Conservation (phyloP, 2,329 filamentous ascomycete species). For the Aureobasidium pullulans region DNA sequence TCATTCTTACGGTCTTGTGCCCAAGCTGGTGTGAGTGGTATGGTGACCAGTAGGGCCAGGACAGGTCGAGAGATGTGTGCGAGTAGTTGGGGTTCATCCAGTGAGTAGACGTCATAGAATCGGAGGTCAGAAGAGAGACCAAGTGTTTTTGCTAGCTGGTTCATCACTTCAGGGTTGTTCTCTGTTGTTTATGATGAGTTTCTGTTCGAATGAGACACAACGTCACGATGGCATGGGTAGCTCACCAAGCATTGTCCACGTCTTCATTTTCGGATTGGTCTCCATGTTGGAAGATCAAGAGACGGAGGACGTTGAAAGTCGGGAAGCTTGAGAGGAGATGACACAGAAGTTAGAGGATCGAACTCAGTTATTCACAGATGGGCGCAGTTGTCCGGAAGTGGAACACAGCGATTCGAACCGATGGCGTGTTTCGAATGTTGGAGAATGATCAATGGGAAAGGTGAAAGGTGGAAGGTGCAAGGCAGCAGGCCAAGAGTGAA, state of each 20-base stretch:
- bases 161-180: conserved; percentile 51
- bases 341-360: too few relatives aligned
- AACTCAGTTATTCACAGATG: too few relatives aligned
- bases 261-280: background rate
- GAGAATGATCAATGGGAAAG: too few relatives aligned
- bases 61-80: conserved; percentile 45
- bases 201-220: background rate
- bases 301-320: background rate
- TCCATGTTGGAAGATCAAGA: background rate
- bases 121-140: conserved; percentile 39
- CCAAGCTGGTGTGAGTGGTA: conserved; percentile 35
- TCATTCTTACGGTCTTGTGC: conserved; percentile 35
- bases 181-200: conserved; percentile 26
- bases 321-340: background rate
- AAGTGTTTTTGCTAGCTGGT: conserved; percentile 41
- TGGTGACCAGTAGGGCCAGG: conserved; percentile 49
- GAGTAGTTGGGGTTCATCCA: conserved; percentile 44
- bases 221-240: background rate
- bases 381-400: too few relatives aligned
- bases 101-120: conserved; percentile 49
- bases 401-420: too few relatives aligned
- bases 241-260: background rate
- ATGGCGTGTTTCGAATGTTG: too few relatives aligned
- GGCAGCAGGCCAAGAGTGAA: too few relatives aligned
- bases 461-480: too few relatives aligned